Evolutionary conservation across 2,329 filamentous ascomycete genomes (phyloP), one percentile per base, ranked within the genome.

Genomic region (Chaetomiaceae sp.): DNA sequence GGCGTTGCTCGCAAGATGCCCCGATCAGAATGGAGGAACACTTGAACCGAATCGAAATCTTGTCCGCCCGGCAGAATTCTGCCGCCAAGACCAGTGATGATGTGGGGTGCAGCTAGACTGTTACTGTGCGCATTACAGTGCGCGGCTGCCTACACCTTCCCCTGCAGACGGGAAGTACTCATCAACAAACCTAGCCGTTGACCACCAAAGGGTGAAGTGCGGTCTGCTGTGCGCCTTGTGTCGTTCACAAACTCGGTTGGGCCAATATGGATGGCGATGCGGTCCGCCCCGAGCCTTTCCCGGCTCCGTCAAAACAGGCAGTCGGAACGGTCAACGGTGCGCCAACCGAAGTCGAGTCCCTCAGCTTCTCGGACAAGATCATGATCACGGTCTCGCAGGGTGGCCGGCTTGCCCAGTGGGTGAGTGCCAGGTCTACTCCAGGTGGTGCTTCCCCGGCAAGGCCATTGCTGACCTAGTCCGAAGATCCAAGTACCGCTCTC

Each of bases 341-440:
- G 18, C 65, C 74, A 29, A 97, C 93, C 1, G 81, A 88, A 54
- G 83, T 87, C 27, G 82, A 80, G 32, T 75, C 76, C 10, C 72
- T 89, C 44, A 79, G 75, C 58, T 97, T 97, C 67, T 76, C 83
- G 8, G 93, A 97, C 75, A 95, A 88, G 67, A 88, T 98, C 58
- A 69, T 98, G 58, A 72, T 98, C 52, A 96, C 89, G 1, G 76
- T 97, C 49, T 87, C 86, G 0, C 93, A 97, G 68, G 79, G 84
- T 51, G 91, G 90, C 6, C 79, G 84, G 49, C 69, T 97, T 38
- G 86, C 87, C 17, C 93, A 97, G 74, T 98, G 93, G 93, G 89
- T 96, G 72, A 44, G 70, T 18, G 27, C 9, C 6, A 6, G 22
- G 5, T 55, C 14, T 36, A 15, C 26, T 61, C 58, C 2, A n/a